Evolutionary conservation across 345 rosid species (phyloP), one percentile per base, ranked within the genome.

Genomic region (Stellera chamaejasme): DNA sequence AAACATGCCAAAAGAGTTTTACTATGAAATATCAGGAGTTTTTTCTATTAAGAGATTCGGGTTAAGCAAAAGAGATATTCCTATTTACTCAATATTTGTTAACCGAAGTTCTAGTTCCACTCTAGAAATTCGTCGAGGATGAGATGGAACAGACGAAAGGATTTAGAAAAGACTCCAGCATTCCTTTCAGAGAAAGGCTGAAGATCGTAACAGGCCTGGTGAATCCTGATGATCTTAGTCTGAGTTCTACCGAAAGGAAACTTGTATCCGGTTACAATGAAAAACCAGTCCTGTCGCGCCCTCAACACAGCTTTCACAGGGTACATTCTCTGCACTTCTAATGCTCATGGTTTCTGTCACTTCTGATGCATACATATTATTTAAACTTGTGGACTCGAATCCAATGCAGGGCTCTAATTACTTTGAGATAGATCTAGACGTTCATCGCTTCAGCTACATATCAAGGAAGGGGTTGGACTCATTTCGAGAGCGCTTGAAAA

Each of bases 251-350:
- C 1, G 98, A 91, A 42, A 88, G 62, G 73, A 91, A 85, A 64
- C 98, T 91, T 61, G 72, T 85, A 11, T 77, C 76, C 39, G 86
- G 87, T 62, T 91, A 88, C 61, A 91, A 85, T 41, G 98, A 92
- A 69, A 92, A 92, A 66, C 96, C 95, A 0, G 98, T 88, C 58
- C 90, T 92, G 44, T 88, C 98, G 36, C 93, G 96, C 27, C 98
- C 98, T n/a, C 96, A 91, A 66, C 98, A 91, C 69, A 76, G 72
- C 56, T 91, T 88, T 65, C 85, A 69, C 25, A 71, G 65, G 85
- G 98, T 79, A 51, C 39, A n/a, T 10, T 50, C 45, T 50, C 50
- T 52, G n/a, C 25, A 43, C 13, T 11, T 45, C 28, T 19, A 32
- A n/a, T n/a, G 5, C 25, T 16, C 52, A 15, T 19, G 27, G 16